Evolutionary conservation across 2,329 filamentous ascomycete genomes (phyloP).

Genomic region (Claviceps humidiphila): DNA sequence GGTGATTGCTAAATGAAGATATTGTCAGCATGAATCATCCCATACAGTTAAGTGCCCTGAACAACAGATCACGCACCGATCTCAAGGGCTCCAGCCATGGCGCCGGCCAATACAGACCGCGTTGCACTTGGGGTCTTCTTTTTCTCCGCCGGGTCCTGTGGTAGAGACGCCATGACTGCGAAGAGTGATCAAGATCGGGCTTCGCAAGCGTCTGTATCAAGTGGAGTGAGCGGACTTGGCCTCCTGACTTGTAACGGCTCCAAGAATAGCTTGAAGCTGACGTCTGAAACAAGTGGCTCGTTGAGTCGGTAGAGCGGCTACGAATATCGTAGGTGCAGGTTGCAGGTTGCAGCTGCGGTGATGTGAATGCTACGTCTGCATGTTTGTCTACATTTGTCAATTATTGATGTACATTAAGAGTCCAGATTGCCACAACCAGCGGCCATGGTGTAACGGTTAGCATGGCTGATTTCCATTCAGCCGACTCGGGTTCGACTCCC

Average conservation of each 20-base stretch:
- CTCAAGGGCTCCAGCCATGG: slow-evolving; percentile 86
- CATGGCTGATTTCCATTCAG: slow-evolving; percentile 12
- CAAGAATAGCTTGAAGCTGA: too few species aligned
- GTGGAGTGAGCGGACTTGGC: too few species aligned
- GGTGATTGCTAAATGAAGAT: slow-evolving; percentile 50
- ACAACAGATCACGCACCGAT: slow-evolving; percentile 47
- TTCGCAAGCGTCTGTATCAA: background rate
- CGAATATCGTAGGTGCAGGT: too few species aligned
- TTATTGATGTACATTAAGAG: too few species aligned
- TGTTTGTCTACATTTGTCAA: too few species aligned
- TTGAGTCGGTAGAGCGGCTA: too few species aligned
- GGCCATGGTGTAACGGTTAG: slow-evolving; percentile 11
- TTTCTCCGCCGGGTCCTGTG: slow-evolving; percentile 16
- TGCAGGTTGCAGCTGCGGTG: too few species aligned
- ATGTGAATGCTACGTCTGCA: too few species aligned
- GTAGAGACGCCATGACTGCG: slow-evolving; percentile 16
- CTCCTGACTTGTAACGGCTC: too few species aligned
- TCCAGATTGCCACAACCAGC: background rate
- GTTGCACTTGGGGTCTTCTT: slow-evolving; percentile 57
- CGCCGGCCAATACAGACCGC: slow-evolving; percentile 83
- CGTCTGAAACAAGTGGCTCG: too few species aligned
- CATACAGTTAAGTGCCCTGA: background rate
- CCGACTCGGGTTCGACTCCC: slow-evolving; percentile 11
- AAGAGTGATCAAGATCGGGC: background rate
- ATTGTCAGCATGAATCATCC: background rate